Evolutionary conservation across 768 basidiomycete species (phyloP).

Genomic region (Tricholoma terreum): DNA sequence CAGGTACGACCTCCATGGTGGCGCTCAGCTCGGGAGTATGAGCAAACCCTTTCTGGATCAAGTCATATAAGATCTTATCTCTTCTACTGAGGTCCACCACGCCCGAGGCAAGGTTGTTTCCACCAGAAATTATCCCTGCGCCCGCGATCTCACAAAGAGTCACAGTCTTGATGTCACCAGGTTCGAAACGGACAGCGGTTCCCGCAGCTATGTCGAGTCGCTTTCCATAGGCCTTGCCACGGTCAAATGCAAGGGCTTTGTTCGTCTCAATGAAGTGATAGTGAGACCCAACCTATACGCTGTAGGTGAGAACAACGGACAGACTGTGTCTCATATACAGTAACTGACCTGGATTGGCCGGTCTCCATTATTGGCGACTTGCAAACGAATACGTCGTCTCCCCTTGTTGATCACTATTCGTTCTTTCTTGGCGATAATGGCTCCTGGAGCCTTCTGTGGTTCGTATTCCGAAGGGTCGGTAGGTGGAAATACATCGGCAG

Average conservation of each 20-base stretch:
- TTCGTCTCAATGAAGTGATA: conserved; percentile 96
- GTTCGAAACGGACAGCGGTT: conserved; percentile 95
- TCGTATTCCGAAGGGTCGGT: conserved; percentile 46
- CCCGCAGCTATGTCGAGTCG: conserved; percentile 92
- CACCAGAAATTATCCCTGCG: conserved; percentile 66
- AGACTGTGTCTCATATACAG: conserved; percentile 2
- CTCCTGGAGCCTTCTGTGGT: conserved; percentile 64
- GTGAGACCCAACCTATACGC: conserved; percentile 80
- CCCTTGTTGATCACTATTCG: conserved; percentile 75
- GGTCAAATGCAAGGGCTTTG: conserved; percentile 75
- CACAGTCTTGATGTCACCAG: conserved; percentile 84
- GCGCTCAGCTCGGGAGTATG: conserved; percentile 69
- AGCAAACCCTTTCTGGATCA: conserved; percentile 64
- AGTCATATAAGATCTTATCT: conserved; percentile 42
- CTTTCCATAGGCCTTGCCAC: conserved; percentile 74
- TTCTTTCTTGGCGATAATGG: conserved; percentile 63
- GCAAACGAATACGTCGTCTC: conserved; percentile 62
- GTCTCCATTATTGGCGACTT: conserved; percentile 89
- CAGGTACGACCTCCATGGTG: conserved; percentile 42
- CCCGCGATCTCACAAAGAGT: conserved; percentile 80
- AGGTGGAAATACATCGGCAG: conserved; percentile 60
- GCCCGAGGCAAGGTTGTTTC: conserved; percentile 69
- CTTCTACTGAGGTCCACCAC: conserved; percentile 41
- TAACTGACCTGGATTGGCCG: conserved; percentile 80
- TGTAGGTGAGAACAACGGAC: neutral